Evolutionary conservation across 1,139 yeast species (phyloP).

Genomic region (Hansenula sp.): DNA sequence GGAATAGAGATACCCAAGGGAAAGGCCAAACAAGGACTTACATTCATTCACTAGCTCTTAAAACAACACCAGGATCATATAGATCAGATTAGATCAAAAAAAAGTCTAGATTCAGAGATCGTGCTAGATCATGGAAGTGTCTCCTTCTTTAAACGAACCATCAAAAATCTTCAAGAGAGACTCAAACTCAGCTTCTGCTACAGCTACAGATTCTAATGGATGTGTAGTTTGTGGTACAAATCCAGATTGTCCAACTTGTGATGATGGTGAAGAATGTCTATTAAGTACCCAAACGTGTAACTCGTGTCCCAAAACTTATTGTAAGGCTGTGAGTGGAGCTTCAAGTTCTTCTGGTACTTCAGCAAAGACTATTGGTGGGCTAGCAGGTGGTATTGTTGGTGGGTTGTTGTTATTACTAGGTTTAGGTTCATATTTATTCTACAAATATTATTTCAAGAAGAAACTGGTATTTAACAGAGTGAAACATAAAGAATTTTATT

Average conservation of each 20-base stretch:
- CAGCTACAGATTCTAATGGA: constrained; percentile 25
- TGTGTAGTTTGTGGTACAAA: constrained; percentile 49
- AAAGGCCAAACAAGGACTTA: too few relatives aligned
- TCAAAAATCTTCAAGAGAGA: background rate
- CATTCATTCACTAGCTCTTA: too few relatives aligned
- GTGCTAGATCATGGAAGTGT: background rate
- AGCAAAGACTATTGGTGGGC: constrained; percentile 45
- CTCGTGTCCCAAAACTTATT: constrained; percentile 53
- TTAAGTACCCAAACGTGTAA: constrained; percentile 50
- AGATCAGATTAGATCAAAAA: background rate
- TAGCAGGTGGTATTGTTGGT: constrained; percentile 64
- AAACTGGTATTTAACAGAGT: constrained; percentile 23
- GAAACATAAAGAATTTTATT: constrained; percentile 21
- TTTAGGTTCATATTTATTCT: constrained; percentile 33
- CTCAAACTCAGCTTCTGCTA: constrained; percentile 3
- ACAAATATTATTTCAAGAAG: constrained; percentile 33
- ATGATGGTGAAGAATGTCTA: constrained; percentile 45
- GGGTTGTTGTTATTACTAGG: constrained; percentile 38
- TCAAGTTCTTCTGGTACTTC: constrained; percentile 6
- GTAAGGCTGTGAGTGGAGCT: constrained; percentile 28
- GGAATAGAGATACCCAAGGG: too few relatives aligned
- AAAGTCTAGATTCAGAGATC: background rate
- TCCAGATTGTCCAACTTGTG: constrained; percentile 51
- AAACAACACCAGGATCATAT: too few relatives aligned
- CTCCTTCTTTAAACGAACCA: background rate